phyloP scores from a whole-genome alignment of 495 filamentous ascomycete genomes.

The Penicillium desertorum region DNA sequence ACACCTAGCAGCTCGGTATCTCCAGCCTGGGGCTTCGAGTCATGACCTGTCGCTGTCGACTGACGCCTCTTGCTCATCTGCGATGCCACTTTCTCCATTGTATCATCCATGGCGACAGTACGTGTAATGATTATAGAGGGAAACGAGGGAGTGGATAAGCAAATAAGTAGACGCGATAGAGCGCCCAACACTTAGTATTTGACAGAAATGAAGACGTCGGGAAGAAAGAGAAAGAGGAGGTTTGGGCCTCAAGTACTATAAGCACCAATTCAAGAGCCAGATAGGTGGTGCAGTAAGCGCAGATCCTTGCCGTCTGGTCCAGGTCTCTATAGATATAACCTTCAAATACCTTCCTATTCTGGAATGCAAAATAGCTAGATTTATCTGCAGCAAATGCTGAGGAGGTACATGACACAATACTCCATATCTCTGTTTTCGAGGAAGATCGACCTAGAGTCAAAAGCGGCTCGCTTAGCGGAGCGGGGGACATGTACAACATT shows the following conservation, averaged over 20 bases:
- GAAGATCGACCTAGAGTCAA: not conserved
- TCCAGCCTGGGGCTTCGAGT: constrained; percentile 19
- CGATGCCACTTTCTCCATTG: constrained; percentile 17
- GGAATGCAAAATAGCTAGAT: not conserved
- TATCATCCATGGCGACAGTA: constrained; percentile 4
- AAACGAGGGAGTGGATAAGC: not conserved
- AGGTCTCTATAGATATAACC: not conserved
- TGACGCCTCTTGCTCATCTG: constrained; percentile 11
- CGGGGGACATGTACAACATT: not conserved
- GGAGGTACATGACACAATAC: not conserved
- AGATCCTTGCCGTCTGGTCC: not conserved
- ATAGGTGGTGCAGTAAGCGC: not conserved
- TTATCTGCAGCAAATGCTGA: not conserved
- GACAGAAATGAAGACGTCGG: not conserved
- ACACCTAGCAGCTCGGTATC: constrained; percentile 38
- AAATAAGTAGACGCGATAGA: not conserved
- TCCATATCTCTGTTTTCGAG: not conserved
- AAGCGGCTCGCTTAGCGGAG: not conserved
- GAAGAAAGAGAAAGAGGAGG: not conserved
- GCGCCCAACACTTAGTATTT: too few species aligned
- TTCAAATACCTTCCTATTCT: not conserved
- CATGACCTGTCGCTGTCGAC: constrained; percentile 6
- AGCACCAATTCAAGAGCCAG: not conserved
- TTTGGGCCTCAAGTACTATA: not conserved
- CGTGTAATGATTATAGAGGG: not conserved